Conservation (phyloP, 805 yeast species). For the Candida sakaeoensis region DNA sequence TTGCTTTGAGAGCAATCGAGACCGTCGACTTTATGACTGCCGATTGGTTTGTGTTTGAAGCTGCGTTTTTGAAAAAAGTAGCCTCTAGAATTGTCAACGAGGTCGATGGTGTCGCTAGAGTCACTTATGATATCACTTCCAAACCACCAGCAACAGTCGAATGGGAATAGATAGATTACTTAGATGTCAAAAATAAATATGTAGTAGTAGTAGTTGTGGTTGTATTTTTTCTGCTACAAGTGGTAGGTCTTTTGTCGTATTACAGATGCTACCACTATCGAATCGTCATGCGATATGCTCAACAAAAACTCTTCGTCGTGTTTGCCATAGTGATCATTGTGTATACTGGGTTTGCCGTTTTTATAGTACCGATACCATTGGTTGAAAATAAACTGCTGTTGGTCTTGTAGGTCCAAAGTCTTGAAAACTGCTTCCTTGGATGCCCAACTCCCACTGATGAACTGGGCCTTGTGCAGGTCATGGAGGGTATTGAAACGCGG, state of each 20-base stretch:
- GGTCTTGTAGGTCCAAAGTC: constrained; percentile 47
- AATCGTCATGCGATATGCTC: constrained; percentile 66
- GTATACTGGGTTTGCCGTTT: constrained; percentile 44
- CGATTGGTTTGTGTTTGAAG: constrained; percentile 96
- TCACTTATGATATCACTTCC: constrained; percentile 96
- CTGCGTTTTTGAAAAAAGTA: constrained; percentile 84
- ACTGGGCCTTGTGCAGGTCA: constrained; percentile 22
- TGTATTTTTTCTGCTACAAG: no score
- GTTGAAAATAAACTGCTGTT: constrained; percentile 49
- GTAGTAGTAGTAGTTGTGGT: no score
- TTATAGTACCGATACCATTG: constrained; percentile 53
- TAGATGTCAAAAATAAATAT: constrained; percentile 3
- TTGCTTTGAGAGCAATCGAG: constrained; percentile 97
- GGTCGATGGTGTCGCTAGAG: constrained; percentile 98
- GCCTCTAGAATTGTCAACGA: constrained; percentile 97
- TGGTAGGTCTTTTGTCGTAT: constrained; percentile 39
- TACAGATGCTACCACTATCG: constrained; percentile 53
- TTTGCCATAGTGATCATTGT: constrained; percentile 19
- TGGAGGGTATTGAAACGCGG: constrained; percentile 23
- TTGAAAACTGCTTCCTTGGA: constrained; percentile 73
- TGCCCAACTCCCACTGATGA: constrained; percentile 64
- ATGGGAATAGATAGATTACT: constrained; percentile 68
- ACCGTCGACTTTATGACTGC: constrained; percentile 99
- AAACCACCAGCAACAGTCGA: constrained; percentile 99
- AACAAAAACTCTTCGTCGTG: constrained; percentile 50